Conservation (phyloP, 306 rosid species). For the Prunus campanulata region DNA sequence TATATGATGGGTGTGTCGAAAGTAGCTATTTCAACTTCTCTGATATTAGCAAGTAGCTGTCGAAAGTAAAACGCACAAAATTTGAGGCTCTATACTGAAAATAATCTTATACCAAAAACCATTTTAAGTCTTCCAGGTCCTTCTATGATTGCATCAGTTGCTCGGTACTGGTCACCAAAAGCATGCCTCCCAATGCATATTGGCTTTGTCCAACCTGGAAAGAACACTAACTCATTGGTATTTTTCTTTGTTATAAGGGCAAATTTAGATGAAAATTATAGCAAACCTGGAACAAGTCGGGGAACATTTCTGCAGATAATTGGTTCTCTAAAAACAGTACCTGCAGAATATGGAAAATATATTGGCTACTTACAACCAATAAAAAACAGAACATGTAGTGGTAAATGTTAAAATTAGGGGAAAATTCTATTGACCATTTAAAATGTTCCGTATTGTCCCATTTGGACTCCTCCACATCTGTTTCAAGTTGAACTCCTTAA, state of each 20-base stretch:
- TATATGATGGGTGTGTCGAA: neutral
- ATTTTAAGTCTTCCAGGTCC: constrained; percentile 86
- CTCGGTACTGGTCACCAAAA: constrained; percentile 89
- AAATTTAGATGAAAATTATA: constrained; percentile 16
- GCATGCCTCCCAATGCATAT: constrained; percentile 99
- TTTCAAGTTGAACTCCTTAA: constrained; percentile 84
- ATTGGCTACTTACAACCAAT: constrained; percentile 1
- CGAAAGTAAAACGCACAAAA: neutral
- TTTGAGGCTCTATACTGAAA: neutral
- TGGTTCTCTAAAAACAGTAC: constrained; percentile 96
- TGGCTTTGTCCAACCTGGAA: constrained; percentile 85
- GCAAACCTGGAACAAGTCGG: constrained; percentile 80
- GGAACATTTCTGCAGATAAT: constrained; percentile 86
- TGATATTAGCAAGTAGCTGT: constrained; percentile 2
- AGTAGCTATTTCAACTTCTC: neutral
- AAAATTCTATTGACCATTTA: constrained; percentile 58
- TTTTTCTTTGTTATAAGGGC: neutral
- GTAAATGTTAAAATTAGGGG: constrained; percentile 8
- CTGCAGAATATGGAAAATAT: constrained; percentile 32
- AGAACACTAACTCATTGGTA: neutral
- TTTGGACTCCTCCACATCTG: constrained; percentile 96
- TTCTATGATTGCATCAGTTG: constrained; percentile 78
- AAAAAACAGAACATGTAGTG: neutral
- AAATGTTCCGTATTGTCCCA: constrained; percentile 92
- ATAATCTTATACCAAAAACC: constrained; percentile 59